Evolutionary conservation across 2,329 filamentous ascomycete genomes (phyloP), one percentile per base, ranked within the genome.

Genomic region (Colletotrichum sp.): DNA sequence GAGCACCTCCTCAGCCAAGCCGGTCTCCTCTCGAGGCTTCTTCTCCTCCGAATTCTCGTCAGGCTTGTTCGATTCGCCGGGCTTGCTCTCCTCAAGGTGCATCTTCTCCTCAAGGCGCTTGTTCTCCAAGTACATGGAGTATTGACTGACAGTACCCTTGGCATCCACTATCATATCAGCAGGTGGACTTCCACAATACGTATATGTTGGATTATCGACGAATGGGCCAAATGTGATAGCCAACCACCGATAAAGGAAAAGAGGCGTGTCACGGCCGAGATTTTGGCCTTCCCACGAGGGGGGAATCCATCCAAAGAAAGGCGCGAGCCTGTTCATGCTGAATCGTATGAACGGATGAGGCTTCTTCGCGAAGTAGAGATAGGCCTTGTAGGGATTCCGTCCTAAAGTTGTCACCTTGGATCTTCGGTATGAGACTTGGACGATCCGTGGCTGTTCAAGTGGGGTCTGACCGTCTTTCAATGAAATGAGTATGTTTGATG

Each of bases 121-220:
- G 4, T 39, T 39, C 16, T 39, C 36, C 36, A 36, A 16, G 15
- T 36, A 36, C 15, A 16, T 8, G 34, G 34, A 36, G 15, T 16
- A 36, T 16, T 16, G 34, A 8, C 34, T 36, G 34, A 36, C 34
- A 16, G 7, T 36, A 9, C 36, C 36, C 8, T 5, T 39, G 16
- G 8, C 36, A 18, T 39, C 36, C 16, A 39, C 36, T 9, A 18
- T 39, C 8, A 39, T 4, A 1, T 18, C 8, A 0, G 36, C 16
- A 39, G 36, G 36, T 1, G 36, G 36, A 1, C 2, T 39, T 39
- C 36, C 36, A 1, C 36, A 16, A 39, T 0, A 39, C 0, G 16
- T 39, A 0, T 39, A 39, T 0, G 36, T 39, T 0, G 36, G 36
- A 39, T 39, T 39, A 18, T 39, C 0, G 16, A 1, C 0, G 36